Conservation (phyloP, 345 rosid genomes). For the Populus alba region DNA sequence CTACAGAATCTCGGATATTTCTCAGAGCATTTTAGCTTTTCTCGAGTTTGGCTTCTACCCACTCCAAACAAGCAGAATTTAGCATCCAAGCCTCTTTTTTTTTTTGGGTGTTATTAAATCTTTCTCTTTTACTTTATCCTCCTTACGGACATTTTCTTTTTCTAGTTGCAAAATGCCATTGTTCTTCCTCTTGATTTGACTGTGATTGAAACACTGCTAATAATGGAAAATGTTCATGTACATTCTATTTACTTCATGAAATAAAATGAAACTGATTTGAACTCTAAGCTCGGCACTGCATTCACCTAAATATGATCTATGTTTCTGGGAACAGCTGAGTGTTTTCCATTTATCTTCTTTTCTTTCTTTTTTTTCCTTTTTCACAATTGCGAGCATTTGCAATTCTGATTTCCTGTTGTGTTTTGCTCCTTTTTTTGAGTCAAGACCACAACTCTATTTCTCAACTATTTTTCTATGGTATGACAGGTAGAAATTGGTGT, state of each 20-base stretch:
- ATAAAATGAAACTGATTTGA: background rate
- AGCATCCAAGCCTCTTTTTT: too few relatives aligned
- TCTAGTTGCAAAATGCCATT: background rate
- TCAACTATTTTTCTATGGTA: slow-evolving; percentile 8
- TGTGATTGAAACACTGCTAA: too few relatives aligned
- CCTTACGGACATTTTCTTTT: too few relatives aligned
- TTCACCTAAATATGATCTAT: background rate
- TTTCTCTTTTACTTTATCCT: too few relatives aligned
- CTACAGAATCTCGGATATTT: background rate
- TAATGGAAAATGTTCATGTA: too few relatives aligned
- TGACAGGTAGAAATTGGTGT: slow-evolving; percentile 85
- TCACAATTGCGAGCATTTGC: too few relatives aligned
- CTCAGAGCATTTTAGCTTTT: background rate
- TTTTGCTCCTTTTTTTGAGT: background rate
- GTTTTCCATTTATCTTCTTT: background rate
- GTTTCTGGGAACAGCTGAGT: background rate
- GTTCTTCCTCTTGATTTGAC: too few relatives aligned
- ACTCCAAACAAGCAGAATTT: background rate
- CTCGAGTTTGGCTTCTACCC: background rate
- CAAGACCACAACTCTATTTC: background rate
- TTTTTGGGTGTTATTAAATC: background rate
- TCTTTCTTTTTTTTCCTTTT: too few relatives aligned
- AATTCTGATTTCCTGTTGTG: too few relatives aligned
- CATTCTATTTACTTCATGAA: too few relatives aligned
- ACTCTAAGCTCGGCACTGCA: background rate